These are phyloP conservation scores for Linnemannia zychae DNA, from an alignment of 192 early-diverging fungal species.

Conservation along the genomic window DNA sequence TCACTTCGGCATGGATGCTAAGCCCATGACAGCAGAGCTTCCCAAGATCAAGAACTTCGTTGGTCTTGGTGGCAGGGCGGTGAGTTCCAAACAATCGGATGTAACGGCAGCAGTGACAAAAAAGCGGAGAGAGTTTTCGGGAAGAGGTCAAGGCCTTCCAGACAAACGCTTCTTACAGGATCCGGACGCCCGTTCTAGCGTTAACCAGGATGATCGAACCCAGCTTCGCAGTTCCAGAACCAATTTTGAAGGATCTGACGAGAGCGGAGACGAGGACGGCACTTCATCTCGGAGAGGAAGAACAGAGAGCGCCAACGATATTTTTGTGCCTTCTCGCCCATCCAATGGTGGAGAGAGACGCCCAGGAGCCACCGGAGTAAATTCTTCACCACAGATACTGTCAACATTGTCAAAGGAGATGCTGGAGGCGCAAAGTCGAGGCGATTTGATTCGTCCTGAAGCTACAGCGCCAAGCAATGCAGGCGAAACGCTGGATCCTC, in stretches of 20 bases:
- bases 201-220: not conserved
- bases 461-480: not conserved
- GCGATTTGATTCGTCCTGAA: not conserved
- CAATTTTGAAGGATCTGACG: not conserved
- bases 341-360: not conserved
- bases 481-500: not conserved
- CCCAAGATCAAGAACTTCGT: slow-evolving; percentile 25
- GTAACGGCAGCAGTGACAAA: not conserved
- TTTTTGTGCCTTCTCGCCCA: not conserved
- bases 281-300: not conserved
- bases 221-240: not conserved
- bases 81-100: not conserved
- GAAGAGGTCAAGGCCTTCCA: not conserved
- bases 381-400: too few species aligned
- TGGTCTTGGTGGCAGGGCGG: slow-evolving; percentile 14
- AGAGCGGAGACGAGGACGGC: not conserved
- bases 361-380: too few species aligned
- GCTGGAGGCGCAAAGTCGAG: slow-evolving; percentile 14
- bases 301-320: not conserved
- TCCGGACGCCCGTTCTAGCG: not conserved
- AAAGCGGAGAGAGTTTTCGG: not conserved
- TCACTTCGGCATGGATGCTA: slow-evolving; percentile 18
- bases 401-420: slow-evolving; percentile 13
- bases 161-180: not conserved
- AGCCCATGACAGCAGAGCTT: slow-evolving; percentile 20